Percentiles rank a stretch among this genome's conserved stretches.
Evolutionary conservation across 768 basidiomycete genomes (phyloP).

Genomic region (Mycena vulgaris): DNA sequence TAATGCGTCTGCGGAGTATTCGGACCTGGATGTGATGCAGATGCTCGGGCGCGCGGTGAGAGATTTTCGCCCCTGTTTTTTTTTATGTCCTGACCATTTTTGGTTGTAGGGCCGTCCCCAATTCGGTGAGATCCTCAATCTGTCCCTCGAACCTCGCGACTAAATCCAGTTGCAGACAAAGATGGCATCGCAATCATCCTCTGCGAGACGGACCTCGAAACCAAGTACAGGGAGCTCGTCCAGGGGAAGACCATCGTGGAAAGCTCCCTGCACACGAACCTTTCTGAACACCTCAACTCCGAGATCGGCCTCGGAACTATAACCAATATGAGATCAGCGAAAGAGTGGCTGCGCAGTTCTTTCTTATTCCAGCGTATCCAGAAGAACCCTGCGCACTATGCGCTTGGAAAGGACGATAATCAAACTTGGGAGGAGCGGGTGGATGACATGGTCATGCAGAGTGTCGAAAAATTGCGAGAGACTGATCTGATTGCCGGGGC

Average conservation of each 20-base stretch:
- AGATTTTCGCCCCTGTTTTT: background rate
- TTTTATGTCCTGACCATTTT: background rate
- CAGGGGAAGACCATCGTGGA: slow-evolving; percentile 87
- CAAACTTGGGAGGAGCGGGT: slow-evolving; percentile 81
- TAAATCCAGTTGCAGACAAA: slow-evolving; percentile 65
- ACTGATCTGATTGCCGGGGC: slow-evolving; percentile 71
- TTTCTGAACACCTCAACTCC: slow-evolving; percentile 94
- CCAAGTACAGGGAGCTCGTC: slow-evolving; percentile 78
- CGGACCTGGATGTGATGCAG: slow-evolving; percentile 94
- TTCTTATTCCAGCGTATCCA: slow-evolving; percentile 91
- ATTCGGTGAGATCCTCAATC: slow-evolving; percentile 69
- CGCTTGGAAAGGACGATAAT: slow-evolving; percentile 67
- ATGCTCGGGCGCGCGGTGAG: slow-evolving; percentile 96
- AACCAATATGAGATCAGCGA: slow-evolving; percentile 75
- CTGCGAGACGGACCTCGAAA: slow-evolving; percentile 80
- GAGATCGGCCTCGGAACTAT: slow-evolving; percentile 94
- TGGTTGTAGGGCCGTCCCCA: slow-evolving; percentile 84
- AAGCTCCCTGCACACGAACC: slow-evolving; percentile 85
- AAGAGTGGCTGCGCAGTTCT: slow-evolving; percentile 86
- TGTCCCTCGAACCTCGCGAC: background rate
- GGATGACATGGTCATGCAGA: slow-evolving; percentile 81
- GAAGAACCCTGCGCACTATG: slow-evolving; percentile 87
- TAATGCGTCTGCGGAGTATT: slow-evolving; percentile 82
- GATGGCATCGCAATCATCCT: slow-evolving; percentile 89
- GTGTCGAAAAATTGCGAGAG: slow-evolving; percentile 71